These are phyloP conservation scores for Aspergillus niger DNA, from an alignment of 2,329 filamentous ascomycete species.

Conservation along the genomic window DNA sequence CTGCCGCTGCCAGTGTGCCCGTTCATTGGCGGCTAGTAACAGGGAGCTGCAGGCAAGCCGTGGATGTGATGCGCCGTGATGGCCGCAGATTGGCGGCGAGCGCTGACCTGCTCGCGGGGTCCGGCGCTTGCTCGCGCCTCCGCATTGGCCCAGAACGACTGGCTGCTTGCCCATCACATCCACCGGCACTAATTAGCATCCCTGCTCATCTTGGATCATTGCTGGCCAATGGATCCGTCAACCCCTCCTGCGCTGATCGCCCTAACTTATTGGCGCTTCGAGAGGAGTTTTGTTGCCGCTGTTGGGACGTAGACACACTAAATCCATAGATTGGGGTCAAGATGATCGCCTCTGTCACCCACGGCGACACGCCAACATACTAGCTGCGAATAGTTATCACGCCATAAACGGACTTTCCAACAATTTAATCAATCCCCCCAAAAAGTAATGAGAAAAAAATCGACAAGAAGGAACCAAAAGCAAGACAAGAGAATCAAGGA, in stretches of 20 bases:
- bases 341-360: neutral
- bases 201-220: neutral
- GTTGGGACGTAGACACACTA: constrained; percentile 5
- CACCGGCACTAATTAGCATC: no score
- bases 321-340: neutral
- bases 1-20: constrained; percentile 10
- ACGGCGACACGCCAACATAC: constrained; percentile 6
- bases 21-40: constrained; percentile 17
- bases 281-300: neutral
- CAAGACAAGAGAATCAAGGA: neutral
- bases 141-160: constrained; percentile 1
- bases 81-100: neutral
- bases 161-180: neutral
- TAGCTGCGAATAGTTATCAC: neutral
- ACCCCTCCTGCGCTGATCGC: neutral
- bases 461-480: no score
- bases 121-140: neutral
- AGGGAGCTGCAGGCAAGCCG: neutral
- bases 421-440: constrained; percentile 5
- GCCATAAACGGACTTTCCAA: neutral
- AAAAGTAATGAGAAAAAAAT: constrained; percentile 1
- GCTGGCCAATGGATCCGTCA: neutral
- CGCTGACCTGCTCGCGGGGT: neutral
- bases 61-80: neutral
- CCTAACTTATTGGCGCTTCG: constrained; percentile 5